Conservation (phyloP, 495 filamentous ascomycete species). For the Collariella sp. region DNA sequence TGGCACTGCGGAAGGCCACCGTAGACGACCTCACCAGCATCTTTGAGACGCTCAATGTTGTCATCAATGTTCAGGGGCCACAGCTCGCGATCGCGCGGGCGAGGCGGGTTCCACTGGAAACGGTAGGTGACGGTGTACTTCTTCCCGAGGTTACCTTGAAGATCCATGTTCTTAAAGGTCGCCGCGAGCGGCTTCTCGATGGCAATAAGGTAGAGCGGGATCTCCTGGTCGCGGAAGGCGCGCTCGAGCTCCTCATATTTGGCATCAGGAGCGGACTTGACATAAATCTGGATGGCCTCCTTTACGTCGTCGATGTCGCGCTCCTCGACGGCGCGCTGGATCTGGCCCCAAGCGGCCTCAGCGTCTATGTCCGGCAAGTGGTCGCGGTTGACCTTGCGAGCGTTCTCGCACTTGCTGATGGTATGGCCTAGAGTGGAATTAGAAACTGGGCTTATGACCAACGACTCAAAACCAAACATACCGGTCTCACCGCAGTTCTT, state of each 20-base stretch:
- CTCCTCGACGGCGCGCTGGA: slow-evolving; percentile 54
- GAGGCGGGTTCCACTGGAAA: slow-evolving; percentile 53
- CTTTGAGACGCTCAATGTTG: slow-evolving; percentile 62
- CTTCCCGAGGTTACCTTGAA: slow-evolving; percentile 70
- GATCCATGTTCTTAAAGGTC: slow-evolving; percentile 67
- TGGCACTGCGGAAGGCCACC: slow-evolving; percentile 57
- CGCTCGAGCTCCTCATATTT: slow-evolving; percentile 66
- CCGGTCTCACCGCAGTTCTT: slow-evolving; percentile 68
- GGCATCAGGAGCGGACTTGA: slow-evolving; percentile 58
- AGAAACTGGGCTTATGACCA: slow-evolving; percentile 4
- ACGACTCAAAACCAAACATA: slow-evolving; percentile 22
- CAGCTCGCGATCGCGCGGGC: slow-evolving; percentile 47
- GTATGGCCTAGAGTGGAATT: slow-evolving; percentile 49
- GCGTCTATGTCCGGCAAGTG: slow-evolving; percentile 48
- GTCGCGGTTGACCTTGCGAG: slow-evolving; percentile 58
- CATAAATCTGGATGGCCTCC: slow-evolving; percentile 61
- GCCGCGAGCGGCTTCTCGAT: slow-evolving; percentile 53
- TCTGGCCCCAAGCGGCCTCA: slow-evolving; percentile 61
- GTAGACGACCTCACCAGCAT: slow-evolving; percentile 63
- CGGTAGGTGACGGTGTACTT: slow-evolving; percentile 68
- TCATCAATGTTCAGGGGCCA: slow-evolving; percentile 62
- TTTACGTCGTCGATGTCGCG: slow-evolving; percentile 69
- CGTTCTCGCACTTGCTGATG: slow-evolving; percentile 55
- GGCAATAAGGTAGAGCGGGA: slow-evolving; percentile 67
- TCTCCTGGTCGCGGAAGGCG: slow-evolving; percentile 55